phyloP scores from a whole-genome alignment of 2,329 filamentous ascomycete genomes.

The Tolypocladium tundrense region DNA sequence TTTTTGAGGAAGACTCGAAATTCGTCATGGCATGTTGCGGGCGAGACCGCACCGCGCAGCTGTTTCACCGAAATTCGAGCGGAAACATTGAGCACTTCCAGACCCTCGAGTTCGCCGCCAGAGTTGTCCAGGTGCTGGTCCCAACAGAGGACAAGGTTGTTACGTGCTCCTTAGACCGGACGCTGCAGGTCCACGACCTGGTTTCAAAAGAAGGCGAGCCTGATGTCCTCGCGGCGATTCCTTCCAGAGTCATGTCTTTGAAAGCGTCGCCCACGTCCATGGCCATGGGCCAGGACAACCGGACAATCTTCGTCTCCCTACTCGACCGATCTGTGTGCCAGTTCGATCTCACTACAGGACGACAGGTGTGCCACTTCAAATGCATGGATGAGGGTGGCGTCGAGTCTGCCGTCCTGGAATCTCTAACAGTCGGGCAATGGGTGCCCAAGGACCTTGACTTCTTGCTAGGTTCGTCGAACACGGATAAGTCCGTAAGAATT shows the following conservation, averaged over 20 bases:
- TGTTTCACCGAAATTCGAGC: slow-evolving; percentile 56
- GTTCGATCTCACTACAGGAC: slow-evolving; percentile 57
- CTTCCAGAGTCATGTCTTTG: slow-evolving; percentile 66
- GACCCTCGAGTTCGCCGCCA: slow-evolving; percentile 85
- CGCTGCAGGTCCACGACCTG: slow-evolving; percentile 71
- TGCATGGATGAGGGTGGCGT: slow-evolving; percentile 69
- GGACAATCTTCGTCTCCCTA: slow-evolving; percentile 47
- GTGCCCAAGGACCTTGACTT: slow-evolving; percentile 48
- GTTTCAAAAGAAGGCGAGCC: slow-evolving; percentile 57
- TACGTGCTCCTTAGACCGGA: slow-evolving; percentile 82
- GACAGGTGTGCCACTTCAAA: slow-evolving; percentile 65
- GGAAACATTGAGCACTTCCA: slow-evolving; percentile 69
- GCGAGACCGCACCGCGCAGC: slow-evolving; percentile 82
- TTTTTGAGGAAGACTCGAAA: slow-evolving; percentile 51
- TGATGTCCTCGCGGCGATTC: slow-evolving; percentile 64
- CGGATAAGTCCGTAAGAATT: slow-evolving; percentile 87
- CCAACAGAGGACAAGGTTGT: slow-evolving; percentile 68
- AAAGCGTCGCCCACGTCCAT: slow-evolving; percentile 85
- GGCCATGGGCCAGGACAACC: slow-evolving; percentile 53
- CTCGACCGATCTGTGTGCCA: slow-evolving; percentile 51
- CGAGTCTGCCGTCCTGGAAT: slow-evolving; percentile 77
- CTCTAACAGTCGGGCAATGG: slow-evolving; percentile 54
- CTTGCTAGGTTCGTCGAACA: slow-evolving; percentile 81
- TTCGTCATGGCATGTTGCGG: slow-evolving; percentile 73
- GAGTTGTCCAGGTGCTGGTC: slow-evolving; percentile 64